Conservation (phyloP, 2,329 filamentous ascomycete species). For the Fonsecaea pugnacius region DNA sequence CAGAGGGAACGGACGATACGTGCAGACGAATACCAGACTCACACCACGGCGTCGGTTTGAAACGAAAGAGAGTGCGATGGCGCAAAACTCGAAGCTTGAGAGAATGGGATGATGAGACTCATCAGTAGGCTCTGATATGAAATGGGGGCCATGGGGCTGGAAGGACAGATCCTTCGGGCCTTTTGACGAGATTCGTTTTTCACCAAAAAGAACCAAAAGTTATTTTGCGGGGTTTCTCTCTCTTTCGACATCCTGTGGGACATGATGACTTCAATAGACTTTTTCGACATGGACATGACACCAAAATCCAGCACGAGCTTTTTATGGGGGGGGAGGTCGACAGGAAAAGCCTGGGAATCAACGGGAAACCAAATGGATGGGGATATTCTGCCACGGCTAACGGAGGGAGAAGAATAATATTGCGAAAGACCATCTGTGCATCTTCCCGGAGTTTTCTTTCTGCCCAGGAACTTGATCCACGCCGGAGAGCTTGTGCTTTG, state of each 20-base stretch:
- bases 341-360: conserved; percentile 18
- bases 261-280: conserved; percentile 38
- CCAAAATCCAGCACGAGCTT: conserved; percentile 33
- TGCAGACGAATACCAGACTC: conserved; percentile 32
- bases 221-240: conserved; percentile 33
- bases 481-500: conserved; percentile 18
- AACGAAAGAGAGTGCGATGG: conserved; percentile 34
- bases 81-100: conserved; percentile 23
- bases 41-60: conserved; percentile 33
- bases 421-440: conserved; percentile 25
- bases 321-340: conserved; percentile 23
- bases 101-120: conserved; percentile 30
- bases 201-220: conserved; percentile 35
- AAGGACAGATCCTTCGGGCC: conserved; percentile 14
- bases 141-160: conserved; percentile 17
- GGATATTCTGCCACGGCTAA: conserved; percentile 27
- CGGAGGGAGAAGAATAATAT: conserved; percentile 16
- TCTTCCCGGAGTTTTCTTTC: conserved; percentile 29
- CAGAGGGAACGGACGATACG: conserved; percentile 37
- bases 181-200: conserved; percentile 28
- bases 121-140: conserved; percentile 11
- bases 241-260: conserved; percentile 35
- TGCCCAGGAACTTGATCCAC: conserved; percentile 19
- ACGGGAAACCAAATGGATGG: conserved; percentile 15
- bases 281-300: conserved; percentile 34